These are phyloP conservation scores for Beauveria sp. DNA, from an alignment of 2,329 filamentous ascomycete genomes.

Conservation along the genomic window DNA sequence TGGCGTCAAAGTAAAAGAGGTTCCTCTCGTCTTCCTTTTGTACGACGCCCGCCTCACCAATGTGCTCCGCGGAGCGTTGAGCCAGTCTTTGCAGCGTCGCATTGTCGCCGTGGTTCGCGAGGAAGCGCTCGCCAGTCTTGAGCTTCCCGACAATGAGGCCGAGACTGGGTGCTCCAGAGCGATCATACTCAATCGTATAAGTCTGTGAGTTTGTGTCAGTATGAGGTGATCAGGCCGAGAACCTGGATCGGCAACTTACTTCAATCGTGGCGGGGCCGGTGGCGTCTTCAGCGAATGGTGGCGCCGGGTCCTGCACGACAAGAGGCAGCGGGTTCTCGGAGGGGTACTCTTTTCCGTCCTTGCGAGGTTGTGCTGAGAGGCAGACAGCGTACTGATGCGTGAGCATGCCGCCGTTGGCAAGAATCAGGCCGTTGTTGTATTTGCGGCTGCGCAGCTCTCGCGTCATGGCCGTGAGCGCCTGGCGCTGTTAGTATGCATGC, in stretches of 20 bases:
- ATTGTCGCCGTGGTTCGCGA: conserved; percentile 21
- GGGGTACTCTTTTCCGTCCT: conserved; percentile 13
- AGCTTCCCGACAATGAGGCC: conserved; percentile 19
- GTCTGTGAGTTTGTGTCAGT: conserved; percentile 16
- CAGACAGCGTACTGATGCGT: conserved; percentile 58
- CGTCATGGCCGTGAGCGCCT: conserved; percentile 45
- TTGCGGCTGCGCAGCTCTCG: conserved; percentile 41
- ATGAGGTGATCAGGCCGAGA: neutral
- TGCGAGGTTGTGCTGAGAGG: conserved; percentile 39
- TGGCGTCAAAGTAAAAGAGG: conserved; percentile 14
- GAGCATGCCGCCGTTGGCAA: conserved; percentile 59
- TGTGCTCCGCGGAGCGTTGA: conserved; percentile 14
- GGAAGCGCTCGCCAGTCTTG: conserved; percentile 17
- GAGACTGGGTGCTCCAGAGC: conserved; percentile 14
- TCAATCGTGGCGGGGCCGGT: conserved; percentile 19
- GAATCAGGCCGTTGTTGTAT: conserved; percentile 44
- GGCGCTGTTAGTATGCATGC: neutral
- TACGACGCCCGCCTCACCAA: conserved; percentile 16
- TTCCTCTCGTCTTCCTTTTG: conserved; percentile 11
- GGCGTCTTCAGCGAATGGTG: conserved; percentile 14
- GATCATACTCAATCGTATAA: conserved; percentile 24
- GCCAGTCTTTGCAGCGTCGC: conserved; percentile 16
- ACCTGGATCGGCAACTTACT: conserved; percentile 15
- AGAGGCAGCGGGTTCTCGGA: conserved; percentile 13
- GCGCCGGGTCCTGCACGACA: conserved; percentile 8